Evolutionary conservation across 2,329 filamentous ascomycete genomes (phyloP).

Genomic region (Aspergillus thermomutatus): DNA sequence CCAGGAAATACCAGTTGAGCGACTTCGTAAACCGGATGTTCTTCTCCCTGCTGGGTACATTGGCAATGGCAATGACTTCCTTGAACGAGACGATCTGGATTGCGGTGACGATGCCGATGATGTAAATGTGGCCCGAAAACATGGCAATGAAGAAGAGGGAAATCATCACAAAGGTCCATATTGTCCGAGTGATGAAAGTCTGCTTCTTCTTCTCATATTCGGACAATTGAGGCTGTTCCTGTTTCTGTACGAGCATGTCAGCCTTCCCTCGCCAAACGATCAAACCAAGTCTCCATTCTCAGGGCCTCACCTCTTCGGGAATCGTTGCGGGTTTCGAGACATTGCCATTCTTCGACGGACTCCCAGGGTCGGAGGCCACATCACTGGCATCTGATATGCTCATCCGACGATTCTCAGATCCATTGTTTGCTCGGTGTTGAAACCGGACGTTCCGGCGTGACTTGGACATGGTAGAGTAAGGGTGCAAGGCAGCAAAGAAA

Average conservation of each 20-base stretch:
- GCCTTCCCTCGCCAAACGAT: neutral
- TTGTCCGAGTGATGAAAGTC: slow-evolving; percentile 92
- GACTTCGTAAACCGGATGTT: slow-evolving; percentile 92
- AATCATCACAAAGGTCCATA: slow-evolving; percentile 99
- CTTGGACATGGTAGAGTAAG: slow-evolving; percentile 45
- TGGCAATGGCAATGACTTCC: slow-evolving; percentile 97
- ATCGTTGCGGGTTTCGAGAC: slow-evolving; percentile 31
- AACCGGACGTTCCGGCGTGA: slow-evolving; percentile 61
- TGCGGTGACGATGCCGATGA: slow-evolving; percentile 87
- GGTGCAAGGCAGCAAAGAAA: slow-evolving; percentile 3
- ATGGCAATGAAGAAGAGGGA: slow-evolving; percentile 84
- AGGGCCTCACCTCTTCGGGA: slow-evolving; percentile 31
- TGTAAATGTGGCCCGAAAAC: slow-evolving; percentile 96
- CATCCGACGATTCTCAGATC: slow-evolving; percentile 47
- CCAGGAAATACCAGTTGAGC: slow-evolving; percentile 98
- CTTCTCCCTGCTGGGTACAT: slow-evolving; percentile 85
- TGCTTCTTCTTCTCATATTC: slow-evolving; percentile 99
- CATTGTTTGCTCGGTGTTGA: slow-evolving; percentile 46
- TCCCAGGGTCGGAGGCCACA: slow-evolving; percentile 47
- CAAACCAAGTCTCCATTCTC: neutral
- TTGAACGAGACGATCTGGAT: slow-evolving; percentile 98
- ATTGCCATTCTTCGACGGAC: slow-evolving; percentile 47
- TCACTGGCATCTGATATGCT: slow-evolving; percentile 57
- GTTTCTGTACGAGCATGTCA: slow-evolving; percentile 24
- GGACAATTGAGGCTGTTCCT: slow-evolving; percentile 45